Evolutionary conservation across 2,329 filamentous ascomycete species (phyloP), one percentile per base, ranked within the genome.

Genomic region (Xylaria arbuscula): DNA sequence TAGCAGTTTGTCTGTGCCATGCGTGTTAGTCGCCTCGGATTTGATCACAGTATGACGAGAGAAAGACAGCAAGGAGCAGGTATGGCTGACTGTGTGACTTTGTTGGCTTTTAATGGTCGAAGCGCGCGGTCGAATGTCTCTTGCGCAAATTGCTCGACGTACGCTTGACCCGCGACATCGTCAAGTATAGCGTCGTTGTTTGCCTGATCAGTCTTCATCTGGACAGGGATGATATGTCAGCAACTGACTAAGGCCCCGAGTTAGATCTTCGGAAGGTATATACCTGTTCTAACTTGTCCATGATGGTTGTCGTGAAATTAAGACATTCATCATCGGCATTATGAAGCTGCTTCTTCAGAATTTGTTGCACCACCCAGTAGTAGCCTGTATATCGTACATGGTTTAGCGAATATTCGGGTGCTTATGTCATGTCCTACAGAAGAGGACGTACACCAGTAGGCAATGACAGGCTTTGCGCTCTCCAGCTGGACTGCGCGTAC

Each of bases 341-440:
- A 81, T 98, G 95, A 48, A 98, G 88, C 53, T 89, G 87, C 78
- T 91, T 93, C 61, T 88, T 86, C 15, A 99, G 89, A 73, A 99
- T 97, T 78, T 97, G 93, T 76, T 98, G 94, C 55, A 97, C 92
- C 32, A 96, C 93, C 86, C 93, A 96, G 80, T 96, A 97, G 77
- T 97, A 91, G 80, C 92, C 93, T 96, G 64, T 47, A 50, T 15
- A 22, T 34, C 9, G 19, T 70, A 74, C 71, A 32, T 34, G 15
- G 1, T 2, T 66, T 47, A 70, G 62, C 22, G n/a, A 38, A 9
- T 45, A 28, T 2, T 32, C 61, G 2, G 13, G 48, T 57, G 10
- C 24, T 17, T 36, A n/a, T 15, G 34, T 24, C 5, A 56, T 11
- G 1, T 17, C 36, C 6, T 32, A 55, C 9, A 40, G 24, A 45